A percentile compares a stretch with the other conserved stretches of the same genome.
These are phyloP conservation scores for Hypoxylon crocopeplum DNA, from an alignment of 495 filamentous ascomycete genomes.

Conservation along the genomic window DNA sequence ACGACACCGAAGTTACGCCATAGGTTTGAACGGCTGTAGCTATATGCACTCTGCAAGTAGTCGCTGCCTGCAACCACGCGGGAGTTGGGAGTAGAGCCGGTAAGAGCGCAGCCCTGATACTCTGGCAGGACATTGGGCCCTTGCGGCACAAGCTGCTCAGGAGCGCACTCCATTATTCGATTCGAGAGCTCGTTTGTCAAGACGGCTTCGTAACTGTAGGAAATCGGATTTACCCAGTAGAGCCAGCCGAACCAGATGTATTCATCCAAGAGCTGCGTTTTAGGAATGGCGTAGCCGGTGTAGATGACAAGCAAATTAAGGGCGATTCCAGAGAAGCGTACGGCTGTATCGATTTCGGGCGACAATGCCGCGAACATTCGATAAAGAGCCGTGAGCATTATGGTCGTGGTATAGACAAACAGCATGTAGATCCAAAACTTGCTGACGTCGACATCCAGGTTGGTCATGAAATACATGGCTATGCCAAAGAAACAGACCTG, in stretches of 20 bases:
- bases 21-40: slow-evolving; percentile 68
- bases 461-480: slow-evolving; percentile 73
- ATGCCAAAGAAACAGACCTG: slow-evolving; percentile 70
- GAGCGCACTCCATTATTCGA: slow-evolving; percentile 61
- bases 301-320: slow-evolving; percentile 68
- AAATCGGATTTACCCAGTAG: slow-evolving; percentile 60
- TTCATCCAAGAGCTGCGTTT: slow-evolving; percentile 44
- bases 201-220: slow-evolving; percentile 66
- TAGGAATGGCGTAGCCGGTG: slow-evolving; percentile 59
- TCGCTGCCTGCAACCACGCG: slow-evolving; percentile 59
- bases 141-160: slow-evolving; percentile 62
- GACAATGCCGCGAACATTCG: slow-evolving; percentile 79
- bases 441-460: slow-evolving; percentile 66
- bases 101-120: slow-evolving; percentile 69
- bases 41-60: slow-evolving; percentile 63
- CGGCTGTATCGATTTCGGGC: slow-evolving; percentile 74
- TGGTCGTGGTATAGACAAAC: slow-evolving; percentile 72
- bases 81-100: slow-evolving; percentile 57
- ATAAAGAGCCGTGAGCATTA: slow-evolving; percentile 72
- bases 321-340: slow-evolving; percentile 71
- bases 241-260: slow-evolving; percentile 68
- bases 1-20: slow-evolving; percentile 86
- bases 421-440: slow-evolving; percentile 79
- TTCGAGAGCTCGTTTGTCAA: slow-evolving; percentile 60
- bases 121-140: slow-evolving; percentile 54